Base-by-base conservation (phyloP, 106 monocot genomes). In the Vanilla planifolia region DNA sequence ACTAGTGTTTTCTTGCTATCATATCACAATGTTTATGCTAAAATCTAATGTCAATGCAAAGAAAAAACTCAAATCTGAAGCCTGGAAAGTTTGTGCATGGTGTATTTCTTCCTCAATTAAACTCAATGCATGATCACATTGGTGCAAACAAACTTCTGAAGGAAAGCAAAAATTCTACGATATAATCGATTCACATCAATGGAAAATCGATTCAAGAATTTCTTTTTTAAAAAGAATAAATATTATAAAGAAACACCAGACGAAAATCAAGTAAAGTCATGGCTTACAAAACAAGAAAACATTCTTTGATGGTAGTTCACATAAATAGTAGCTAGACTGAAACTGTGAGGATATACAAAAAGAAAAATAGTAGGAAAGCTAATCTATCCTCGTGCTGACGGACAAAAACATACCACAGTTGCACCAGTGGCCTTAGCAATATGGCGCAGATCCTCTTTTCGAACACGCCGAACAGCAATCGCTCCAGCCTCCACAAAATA, bases 351-450 rank as follows among this genome's bases (percentile, higher is more conserved):
- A 35, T 15, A 11, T 14, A 21, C 14, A 34, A 9, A 57, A 21
- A 35, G n/a, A 57, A 33, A 2, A 9, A 5, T 22, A 35, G 17
- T 2, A 32, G n/a, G 53, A 53, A 8, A 29, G n/a, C 16, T 53
- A 29, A 50, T 16, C 29, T 29, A 29, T 53, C 30, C 27, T 53
- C 29, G n/a, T n/a, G n/a, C 29, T 35, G 0, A 32, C 42, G 14
- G 45, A 46, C 52, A 48, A 17, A 40, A 50, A 35, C 55, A 73
- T 96, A 96, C 96, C 80, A 66, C 51, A 72, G 91, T 91, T 59
- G 96, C 96, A 66, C 96, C 96, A 61, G 90, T 87, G 35, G 96
- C 96, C 62, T 96, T 96, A 27, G 96, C 96, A 73, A 96, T 84
- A 82, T 96, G 90, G 20, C 96, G 90, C 61, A 96, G 70, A 61